phyloP scores from a whole-genome alignment of 2,329 filamentous ascomycete genomes.

The Trichothecium sympodiale region DNA sequence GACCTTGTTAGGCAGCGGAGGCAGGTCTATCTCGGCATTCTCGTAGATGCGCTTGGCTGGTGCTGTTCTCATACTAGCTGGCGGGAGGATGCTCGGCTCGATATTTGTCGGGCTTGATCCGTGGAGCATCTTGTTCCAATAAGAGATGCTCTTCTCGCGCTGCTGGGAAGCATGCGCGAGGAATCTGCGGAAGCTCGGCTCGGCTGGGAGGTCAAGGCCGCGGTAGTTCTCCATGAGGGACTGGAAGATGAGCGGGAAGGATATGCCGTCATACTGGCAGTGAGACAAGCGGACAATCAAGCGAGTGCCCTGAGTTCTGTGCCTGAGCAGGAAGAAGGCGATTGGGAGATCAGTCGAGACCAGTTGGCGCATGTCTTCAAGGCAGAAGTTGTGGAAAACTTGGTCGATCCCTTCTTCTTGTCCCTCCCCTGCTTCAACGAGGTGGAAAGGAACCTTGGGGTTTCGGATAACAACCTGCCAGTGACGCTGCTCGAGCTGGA shows the following conservation, averaged over 20 bases:
- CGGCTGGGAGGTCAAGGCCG: conserved; percentile 12
- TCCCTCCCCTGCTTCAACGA: conserved; percentile 4
- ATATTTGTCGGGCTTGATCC: conserved; percentile 19
- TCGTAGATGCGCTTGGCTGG: too few relatives aligned
- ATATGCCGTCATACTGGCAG: conserved; percentile 36
- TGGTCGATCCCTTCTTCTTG: conserved; percentile 2
- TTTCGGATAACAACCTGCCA: conserved; percentile 7
- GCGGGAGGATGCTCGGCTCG: conserved; percentile 1
- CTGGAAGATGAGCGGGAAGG: conserved; percentile 25
- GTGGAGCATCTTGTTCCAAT: conserved; percentile 32
- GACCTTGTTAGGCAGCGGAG: not conserved
- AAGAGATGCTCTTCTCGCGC: conserved; percentile 12
- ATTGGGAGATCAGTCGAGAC: too few relatives aligned
- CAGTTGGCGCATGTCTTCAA: not conserved
- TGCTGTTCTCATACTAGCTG: not conserved
- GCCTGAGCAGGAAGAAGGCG: conserved; percentile 8
- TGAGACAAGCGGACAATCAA: conserved; percentile 26
- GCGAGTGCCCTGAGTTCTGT: conserved; percentile 7
- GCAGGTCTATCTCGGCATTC: conserved; percentile 1
- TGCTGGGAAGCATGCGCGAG: conserved; percentile 1
- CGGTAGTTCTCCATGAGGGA: conserved; percentile 25
- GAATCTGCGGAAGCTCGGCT: conserved; percentile 15
- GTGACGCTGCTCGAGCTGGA: conserved; percentile 6
- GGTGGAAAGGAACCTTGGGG: conserved; percentile 5
- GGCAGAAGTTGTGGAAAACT: conserved; percentile 1